A percentile compares a stretch with the other conserved stretches of the same genome.
These are phyloP conservation scores for Prototheca cutis DNA, from an alignment of 163 green algal species.

Conservation along the genomic window DNA sequence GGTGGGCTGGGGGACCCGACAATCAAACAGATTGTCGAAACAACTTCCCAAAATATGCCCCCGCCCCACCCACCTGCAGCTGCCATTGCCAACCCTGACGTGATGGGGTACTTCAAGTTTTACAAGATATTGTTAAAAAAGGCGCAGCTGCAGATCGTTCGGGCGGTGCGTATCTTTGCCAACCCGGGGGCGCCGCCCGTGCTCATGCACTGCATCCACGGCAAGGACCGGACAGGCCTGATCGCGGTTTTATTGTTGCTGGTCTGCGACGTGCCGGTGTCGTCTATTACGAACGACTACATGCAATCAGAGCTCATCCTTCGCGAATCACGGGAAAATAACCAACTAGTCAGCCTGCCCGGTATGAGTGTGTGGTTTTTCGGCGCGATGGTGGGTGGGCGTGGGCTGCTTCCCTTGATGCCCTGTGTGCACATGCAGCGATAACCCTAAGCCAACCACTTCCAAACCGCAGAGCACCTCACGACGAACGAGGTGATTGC, in stretches of 20 bases:
- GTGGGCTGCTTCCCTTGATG: too few species aligned
- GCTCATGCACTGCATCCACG: slow-evolving; percentile 55
- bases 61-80: too few species aligned
- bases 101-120: slow-evolving; percentile 36
- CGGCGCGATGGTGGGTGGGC: too few species aligned
- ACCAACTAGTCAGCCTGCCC: slow-evolving; percentile 20
- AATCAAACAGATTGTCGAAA: neutral
- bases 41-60: too few species aligned
- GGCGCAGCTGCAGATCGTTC: slow-evolving; percentile 1
- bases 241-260: slow-evolving; percentile 39
- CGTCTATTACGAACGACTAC: slow-evolving; percentile 42
- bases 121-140: slow-evolving; percentile 31
- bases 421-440: too few species aligned
- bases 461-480: slow-evolving; percentile 25
- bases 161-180: slow-evolving; percentile 30
- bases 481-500: slow-evolving; percentile 36
- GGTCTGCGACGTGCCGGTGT: slow-evolving; percentile 26
- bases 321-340: slow-evolving; percentile 27
- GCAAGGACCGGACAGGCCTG: slow-evolving; percentile 46
- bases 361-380: too few species aligned
- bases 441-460: too few species aligned
- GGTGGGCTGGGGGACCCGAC: neutral
- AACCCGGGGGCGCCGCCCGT: slow-evolving; percentile 27
- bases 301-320: slow-evolving; percentile 32
- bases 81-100: slow-evolving; percentile 29